Evolutionary conservation across 129 eudicot genomes (phyloP), one percentile per base, ranked within the genome.

Genomic region (Lactuca saligna): DNA sequence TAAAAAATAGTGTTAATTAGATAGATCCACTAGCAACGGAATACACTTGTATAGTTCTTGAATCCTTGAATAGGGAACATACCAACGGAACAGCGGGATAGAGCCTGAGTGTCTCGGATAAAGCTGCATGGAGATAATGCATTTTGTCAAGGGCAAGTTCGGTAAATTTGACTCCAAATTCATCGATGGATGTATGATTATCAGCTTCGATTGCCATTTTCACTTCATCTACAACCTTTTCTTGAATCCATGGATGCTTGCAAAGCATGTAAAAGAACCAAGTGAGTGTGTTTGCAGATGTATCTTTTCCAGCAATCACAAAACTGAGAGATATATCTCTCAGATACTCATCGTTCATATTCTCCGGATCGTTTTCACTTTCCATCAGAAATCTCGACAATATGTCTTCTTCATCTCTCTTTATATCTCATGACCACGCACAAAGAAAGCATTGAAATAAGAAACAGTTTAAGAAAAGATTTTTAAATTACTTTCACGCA

Each of bases 11-110:
- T 25, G 29, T 25, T 25, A 25, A 25, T 20, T 20, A 20, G n/a
- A 0, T 20, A 20, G 25, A 20, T 20, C 25, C 25, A 20, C 25
- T 0, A 20, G 25, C 25, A 20, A 20, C 25, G 25, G 25, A 20
- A 0, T 0, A 1, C 29, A 25, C 2, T 1, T 25, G 29, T 25
- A 25, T 25, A 25, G 29, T 25, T 25, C 2, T 25, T 25, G 29
- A 25, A 25, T 25, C 29, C 29, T 25, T 25, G 29, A 25, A 25
- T 25, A 25, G 29, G 29, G 8, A 53, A 32, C 4, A 64, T 80
- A 87, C 97, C 82, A 82, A 57, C 2, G 97, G 97, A 54, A 90
- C 91, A 11, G 85, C 91, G 42, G 95, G 97, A 69, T 84, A 87
- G 35, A 90, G 91, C 66, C 97, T 84, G 34, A 90, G 90, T 35